Base-by-base conservation (phyloP, 148 eudicot species). In the Vaccinium myrtillus region DNA sequence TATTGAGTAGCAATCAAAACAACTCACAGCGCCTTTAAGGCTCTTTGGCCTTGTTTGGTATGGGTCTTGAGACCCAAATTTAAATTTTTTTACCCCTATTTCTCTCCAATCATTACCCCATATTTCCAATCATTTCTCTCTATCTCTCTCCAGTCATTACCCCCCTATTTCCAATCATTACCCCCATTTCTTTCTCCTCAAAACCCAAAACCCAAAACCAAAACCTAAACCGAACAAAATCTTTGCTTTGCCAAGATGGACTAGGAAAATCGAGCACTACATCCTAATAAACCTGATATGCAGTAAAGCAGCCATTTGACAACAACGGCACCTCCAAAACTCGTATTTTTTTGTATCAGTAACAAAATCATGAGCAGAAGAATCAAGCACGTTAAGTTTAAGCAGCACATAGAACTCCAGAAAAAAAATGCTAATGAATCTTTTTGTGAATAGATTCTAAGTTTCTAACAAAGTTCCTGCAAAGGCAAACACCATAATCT, bases 241-340 rank as follows among this genome's bases (percentile, higher is more conserved):
- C 36, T 32, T 77, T 36, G 84, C 75, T 67, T 81, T 58, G 85
- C 85, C 80, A 84, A 84, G 83, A 87, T 81, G 84, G 81, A 85
- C 84, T 50, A 11, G 15, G 18, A 15, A 48, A 5, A 77, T 6
- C n/a, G 39, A 39, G 14, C 51, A 58, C 36, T 10, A 12, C 73
- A 59, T 5, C 43, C 11, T 23, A 39, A 58, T 36, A 4, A 36
- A 13, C n/a, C 36, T 32, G 6, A 23, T 21, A 3, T 21, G 51
- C 82, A 80, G 27, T 21, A 18, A 80, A 59, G 19, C 32, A 80
- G 51, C 71, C 23, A n/a, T 16, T 36, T 32, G n/a, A 77, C 59
- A 77, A 51, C 16, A 0, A 50, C 15, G 10, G 14, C 21, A 75
- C 43, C 7, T 32, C 49, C 49, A 11, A 4, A 75, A 75, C 67